Evolutionary conservation across 805 yeast genomes (phyloP), one percentile per base, ranked within the genome.

Genomic region (Candida orba): DNA sequence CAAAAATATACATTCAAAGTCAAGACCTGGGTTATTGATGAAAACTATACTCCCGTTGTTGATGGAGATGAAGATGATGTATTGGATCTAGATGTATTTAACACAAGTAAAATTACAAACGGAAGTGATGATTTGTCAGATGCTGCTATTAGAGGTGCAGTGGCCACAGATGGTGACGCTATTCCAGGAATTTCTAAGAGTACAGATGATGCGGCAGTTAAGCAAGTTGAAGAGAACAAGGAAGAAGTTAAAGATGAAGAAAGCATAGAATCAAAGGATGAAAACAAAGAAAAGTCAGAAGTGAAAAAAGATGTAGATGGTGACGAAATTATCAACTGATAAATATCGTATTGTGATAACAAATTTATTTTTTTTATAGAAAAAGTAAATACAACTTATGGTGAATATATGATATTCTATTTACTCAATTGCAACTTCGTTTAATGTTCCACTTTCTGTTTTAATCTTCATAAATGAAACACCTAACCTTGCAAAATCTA

Each of bases 401-500:
- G n/a, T n/a, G n/a, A n/a, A n/a, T n/a, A n/a, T n/a, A n/a, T n/a
- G n/a, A n/a, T n/a, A n/a, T n/a, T n/a, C n/a, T n/a, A n/a, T 37
- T 37, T 23, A 37, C 30, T 39, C 40, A 10, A 36, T 27, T 25
- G 32, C 44, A 22, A 31, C 36, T 35, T 42, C 45, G 33, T 29
- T 34, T 9, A 13, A 27, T 12, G 10, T 10, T 4, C 20, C 31
- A 29, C n/a, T 29, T 4, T 29, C 23, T 8, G 39, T 13, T 49
- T 76, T 74, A 34, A 79, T 57, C n/a, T 70, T 65, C 13, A 84
- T 48, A 46, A 84, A 76, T 6, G 78, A 67, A 5, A 81, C 58
- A 4, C 90, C 82, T 36, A 73, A 67, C 51, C 90, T 68, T 0
- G 90, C 93, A 6, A 53, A 53, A 3, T 56, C 59, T 2, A 78